These are phyloP conservation scores for Eimeria brunetti DNA, from an alignment of 169 alveolate species.

Conservation along the genomic window DNA sequence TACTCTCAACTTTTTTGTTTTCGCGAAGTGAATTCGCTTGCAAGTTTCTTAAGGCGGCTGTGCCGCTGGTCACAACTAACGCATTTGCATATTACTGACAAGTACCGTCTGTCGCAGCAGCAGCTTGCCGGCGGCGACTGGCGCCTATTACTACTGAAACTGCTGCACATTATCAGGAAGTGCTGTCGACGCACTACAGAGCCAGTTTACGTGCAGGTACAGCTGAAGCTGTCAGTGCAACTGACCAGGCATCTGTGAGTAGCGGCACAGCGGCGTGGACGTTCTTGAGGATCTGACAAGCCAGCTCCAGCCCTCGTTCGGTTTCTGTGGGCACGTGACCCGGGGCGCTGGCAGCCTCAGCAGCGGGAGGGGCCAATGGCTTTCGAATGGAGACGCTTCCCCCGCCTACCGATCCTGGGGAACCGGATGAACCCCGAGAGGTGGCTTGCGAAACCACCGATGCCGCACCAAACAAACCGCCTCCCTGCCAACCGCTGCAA, in stretches of 20 bases:
- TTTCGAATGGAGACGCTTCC: background rate
- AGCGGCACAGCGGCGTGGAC: constrained; percentile 44
- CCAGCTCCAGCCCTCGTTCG: constrained; percentile 36
- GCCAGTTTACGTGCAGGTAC: background rate
- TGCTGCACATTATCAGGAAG: background rate
- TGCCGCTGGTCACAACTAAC: too few relatives aligned
- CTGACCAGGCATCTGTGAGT: constrained; percentile 47
- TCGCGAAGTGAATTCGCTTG: background rate
- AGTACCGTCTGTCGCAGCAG: background rate
- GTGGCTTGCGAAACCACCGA: background rate
- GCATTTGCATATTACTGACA: background rate
- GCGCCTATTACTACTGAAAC: background rate
- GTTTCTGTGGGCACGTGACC: constrained; percentile 18
- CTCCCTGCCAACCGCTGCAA: background rate
- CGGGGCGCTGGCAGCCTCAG: constrained; percentile 47
- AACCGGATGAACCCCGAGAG: background rate
- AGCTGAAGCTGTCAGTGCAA: constrained; percentile 34
- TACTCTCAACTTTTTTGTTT: background rate
- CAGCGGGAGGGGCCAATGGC: constrained; percentile 18
- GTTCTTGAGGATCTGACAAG: constrained; percentile 46
- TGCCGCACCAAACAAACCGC: background rate
- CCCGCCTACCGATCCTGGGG: background rate
- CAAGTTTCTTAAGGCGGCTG: too few relatives aligned
- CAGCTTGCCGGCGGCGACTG: background rate
- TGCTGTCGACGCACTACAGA: background rate